Base-by-base conservation (phyloP, 352 stramenopile species). In the Pythium pyrilobum region DNA sequence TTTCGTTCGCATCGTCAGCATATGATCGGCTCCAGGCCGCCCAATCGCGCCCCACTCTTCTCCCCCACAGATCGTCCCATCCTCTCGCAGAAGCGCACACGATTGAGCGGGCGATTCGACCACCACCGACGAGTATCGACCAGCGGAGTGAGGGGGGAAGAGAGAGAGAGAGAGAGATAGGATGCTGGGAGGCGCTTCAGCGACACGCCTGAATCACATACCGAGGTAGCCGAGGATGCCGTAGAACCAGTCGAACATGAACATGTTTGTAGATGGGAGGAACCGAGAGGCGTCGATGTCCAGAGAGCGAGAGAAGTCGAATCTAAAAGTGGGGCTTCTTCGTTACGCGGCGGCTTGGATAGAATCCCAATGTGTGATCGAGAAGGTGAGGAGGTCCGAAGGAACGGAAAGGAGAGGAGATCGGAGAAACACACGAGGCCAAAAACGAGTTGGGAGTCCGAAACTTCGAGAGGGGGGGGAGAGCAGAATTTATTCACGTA, bases 231-330 rank as follows among this genome's bases (percentile, higher is more conserved):
- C 86, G 36, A 98, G 71, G 36, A 97, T 78, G 62, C 87, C 81
- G 72, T 97, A 98, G 72, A 98, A 97, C 94, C 94, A 98, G 69
- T 98, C 92, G 41, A 97, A 89, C 54, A 97, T 71, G 71, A 97
- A 97, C 92, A 98, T 98, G 36, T 31, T 42, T 25, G 12, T 24
- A 29, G 49, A 11, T 66, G 38, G 40, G 12, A 11, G 39, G 24
- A 40, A 32, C 27, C 25, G 52, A 27, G 38, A 13, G 58, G 36
- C 47, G 36, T 45, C 16, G n/a, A 34, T 5, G 27, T 16, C 29
- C 25, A 13, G 41, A 29, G 31, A n/a, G 25, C 3, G 28, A 5
- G 44, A 33, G n/a, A 12, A 10, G 49, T 20, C 1, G 44, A 64
- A 50, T 64, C 56, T 64, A 64, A 59, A 64, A 62, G 50, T 58